These are phyloP conservation scores for Schwanniomyces yamadae DNA, from an alignment of 805 yeast genomes.

Conservation along the genomic window DNA sequence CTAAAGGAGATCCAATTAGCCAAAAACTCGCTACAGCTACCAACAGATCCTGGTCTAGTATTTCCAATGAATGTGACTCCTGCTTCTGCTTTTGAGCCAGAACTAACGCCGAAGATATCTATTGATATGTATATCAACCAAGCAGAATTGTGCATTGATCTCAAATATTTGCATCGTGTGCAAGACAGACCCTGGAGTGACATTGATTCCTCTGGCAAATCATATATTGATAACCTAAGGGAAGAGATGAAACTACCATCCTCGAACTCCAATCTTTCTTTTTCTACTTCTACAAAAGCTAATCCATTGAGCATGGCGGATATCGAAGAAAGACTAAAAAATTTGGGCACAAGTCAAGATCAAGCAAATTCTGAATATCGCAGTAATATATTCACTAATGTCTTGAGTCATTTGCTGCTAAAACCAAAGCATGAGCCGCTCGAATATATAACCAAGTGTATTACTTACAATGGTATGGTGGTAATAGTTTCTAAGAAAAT, in stretches of 20 bases:
- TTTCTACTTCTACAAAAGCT: constrained; percentile 6
- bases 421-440: constrained; percentile 35
- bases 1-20: constrained; percentile 26
- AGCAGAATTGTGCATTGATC: constrained; percentile 62
- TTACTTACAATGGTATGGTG: constrained; percentile 58
- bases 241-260: constrained; percentile 47
- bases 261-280: constrained; percentile 7
- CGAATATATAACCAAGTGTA: constrained; percentile 59
- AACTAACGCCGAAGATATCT: constrained; percentile 44
- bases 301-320: constrained; percentile 24
- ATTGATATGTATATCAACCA: constrained; percentile 60
- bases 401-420: constrained; percentile 26
- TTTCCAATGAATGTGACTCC: constrained; percentile 56
- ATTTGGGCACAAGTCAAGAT: constrained; percentile 8
- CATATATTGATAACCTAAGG: constrained; percentile 58
- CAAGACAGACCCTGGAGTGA: constrained; percentile 63
- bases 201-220: constrained; percentile 47
- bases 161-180: constrained; percentile 50
- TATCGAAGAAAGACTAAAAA: constrained; percentile 17
- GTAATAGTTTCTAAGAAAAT: constrained; percentile 61
- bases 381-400: constrained; percentile 16
- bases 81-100: constrained; percentile 42
- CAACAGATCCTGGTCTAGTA: constrained; percentile 51
- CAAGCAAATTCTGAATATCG: constrained; percentile 5
- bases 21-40: constrained; percentile 33